Conservation (phyloP, 2,329 filamentous ascomycete species). For the Botrytis sinoallii region DNA sequence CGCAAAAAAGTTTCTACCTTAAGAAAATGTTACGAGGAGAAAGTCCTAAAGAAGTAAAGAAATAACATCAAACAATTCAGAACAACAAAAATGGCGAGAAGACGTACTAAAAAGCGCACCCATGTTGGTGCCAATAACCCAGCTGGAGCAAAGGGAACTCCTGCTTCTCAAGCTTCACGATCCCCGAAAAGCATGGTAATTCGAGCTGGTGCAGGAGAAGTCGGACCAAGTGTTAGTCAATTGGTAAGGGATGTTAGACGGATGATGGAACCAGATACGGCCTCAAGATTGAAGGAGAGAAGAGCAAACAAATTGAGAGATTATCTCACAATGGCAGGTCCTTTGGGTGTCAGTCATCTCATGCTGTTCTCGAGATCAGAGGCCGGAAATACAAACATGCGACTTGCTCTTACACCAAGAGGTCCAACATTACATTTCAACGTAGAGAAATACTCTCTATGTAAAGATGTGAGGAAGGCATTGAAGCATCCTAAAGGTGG, state of each 20-base stretch:
- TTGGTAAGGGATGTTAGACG: conserved; percentile 84
- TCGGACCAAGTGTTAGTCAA: conserved; percentile 87
- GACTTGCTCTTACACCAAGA: conserved; percentile 80
- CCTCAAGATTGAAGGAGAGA: conserved; percentile 82
- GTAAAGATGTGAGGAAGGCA: conserved; percentile 82
- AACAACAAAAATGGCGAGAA: conserved; percentile 64
- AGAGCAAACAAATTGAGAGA: conserved; percentile 85
- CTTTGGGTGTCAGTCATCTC: conserved; percentile 87
- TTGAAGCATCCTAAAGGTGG: conserved; percentile 79
- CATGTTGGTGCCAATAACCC: conserved; percentile 63
- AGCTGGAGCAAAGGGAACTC: conserved; percentile 48
- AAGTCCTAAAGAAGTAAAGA: background rate
- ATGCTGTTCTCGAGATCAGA: conserved; percentile 89
- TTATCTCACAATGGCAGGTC: conserved; percentile 93
- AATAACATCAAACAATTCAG: conserved; percentile 24
- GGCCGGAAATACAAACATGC: conserved; percentile 87
- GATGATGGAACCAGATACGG: conserved; percentile 96
- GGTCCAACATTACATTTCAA: conserved; percentile 93
- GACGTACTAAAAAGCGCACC: conserved; percentile 83
- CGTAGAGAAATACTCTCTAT: conserved; percentile 90
- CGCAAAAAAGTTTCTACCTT: conserved; percentile 26
- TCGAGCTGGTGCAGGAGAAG: conserved; percentile 88
- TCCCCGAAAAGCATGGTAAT: conserved; percentile 98
- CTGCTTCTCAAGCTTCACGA: conserved; percentile 57
- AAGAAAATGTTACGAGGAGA: conserved; percentile 15